Evolutionary conservation across 352 stramenopile genomes (phyloP), one percentile per base, ranked within the genome.

Genomic region (Globisporangium parvum): DNA sequence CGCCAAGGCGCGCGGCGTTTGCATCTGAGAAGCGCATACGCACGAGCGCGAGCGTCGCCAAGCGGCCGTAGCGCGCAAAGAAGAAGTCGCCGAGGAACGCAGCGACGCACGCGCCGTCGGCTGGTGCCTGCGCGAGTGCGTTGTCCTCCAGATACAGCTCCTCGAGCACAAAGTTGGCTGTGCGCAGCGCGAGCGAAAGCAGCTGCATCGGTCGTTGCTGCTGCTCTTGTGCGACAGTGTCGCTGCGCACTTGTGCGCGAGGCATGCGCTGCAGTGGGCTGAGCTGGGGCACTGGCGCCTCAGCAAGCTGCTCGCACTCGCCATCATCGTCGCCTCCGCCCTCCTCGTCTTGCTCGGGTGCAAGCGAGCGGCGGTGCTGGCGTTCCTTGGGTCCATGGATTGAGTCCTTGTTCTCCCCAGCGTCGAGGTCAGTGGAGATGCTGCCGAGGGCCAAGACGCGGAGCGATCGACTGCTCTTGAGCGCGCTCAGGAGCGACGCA

Each of bases 31-130:
- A 59, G 10, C 53, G 48, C 68, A 88, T 78, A 18, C 64, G 59
- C 8, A 64, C 68, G 1, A 81, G 57, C 9, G 70, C 63, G 20
- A 91, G 62, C n/a, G 58, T 76, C 10, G 57, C 53, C 8, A 91
- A 62, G 17, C 69, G 70, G 0, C 77, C 80, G 50, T 91, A 91
- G 2, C 76, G 66, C n/a, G 73, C 80, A 55, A 87, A 86, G 62
- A 91, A 91, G 56, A 78, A 91, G 56, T 91, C 80, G 18, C 77
- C 74, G 0, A 91, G 41, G n/a, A 79, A 69, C 0, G 24, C 53
- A 9, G 75, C 77, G 3, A 91, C 28, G 11, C 63, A 54, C 0
- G 55, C 26, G 0, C 70, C 75, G 33, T 86, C 71, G 24, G 52
- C 50, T 9, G 60, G 49, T 9, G 46, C 52, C 8, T 39, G 6